A percentile compares a stretch with the other conserved stretches of the same genome.
phyloP scores from a whole-genome alignment of 192 early-diverging fungal species.

The Coemansia sp. region DNA sequence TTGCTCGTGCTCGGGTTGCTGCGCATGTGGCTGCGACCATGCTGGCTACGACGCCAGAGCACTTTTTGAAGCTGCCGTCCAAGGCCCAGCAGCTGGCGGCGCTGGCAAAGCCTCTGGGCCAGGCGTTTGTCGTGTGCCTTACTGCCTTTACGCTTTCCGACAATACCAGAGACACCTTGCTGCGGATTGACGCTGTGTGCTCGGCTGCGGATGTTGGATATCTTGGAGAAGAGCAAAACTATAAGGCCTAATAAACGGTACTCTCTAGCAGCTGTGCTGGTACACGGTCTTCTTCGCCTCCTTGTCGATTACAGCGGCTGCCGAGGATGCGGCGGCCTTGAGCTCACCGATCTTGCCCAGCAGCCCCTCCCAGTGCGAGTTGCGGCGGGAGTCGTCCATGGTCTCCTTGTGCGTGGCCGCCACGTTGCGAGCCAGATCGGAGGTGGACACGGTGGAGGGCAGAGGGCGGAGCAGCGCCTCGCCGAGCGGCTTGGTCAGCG shows the following conservation, averaged over 20 bases:
- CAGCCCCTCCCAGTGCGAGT: constrained; percentile 31
- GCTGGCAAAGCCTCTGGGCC: constrained; percentile 17
- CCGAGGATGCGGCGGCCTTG: not conserved
- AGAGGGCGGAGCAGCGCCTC: constrained; percentile 38
- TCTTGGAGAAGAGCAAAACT: not conserved
- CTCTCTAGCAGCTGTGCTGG: constrained; percentile 33
- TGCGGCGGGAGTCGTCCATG: constrained; percentile 16
- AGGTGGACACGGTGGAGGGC: constrained; percentile 19
- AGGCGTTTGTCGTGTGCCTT: constrained; percentile 29
- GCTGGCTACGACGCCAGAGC: constrained; percentile 22
- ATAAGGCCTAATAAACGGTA: not conserved
- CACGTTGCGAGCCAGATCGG: constrained; percentile 29
- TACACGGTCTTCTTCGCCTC: constrained; percentile 24
- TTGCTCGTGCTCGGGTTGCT: not conserved
- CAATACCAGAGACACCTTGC: not conserved
- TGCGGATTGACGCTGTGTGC: constrained; percentile 39
- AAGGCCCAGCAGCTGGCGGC: constrained; percentile 15
- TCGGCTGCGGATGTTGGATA: constrained; percentile 19
- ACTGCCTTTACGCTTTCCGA: constrained; percentile 1
- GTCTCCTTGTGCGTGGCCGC: constrained; percentile 8
- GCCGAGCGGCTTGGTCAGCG: constrained; percentile 25
- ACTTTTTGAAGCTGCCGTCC: constrained; percentile 33
- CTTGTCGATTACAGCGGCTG: constrained; percentile 4
- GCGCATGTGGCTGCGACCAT: constrained; percentile 15
- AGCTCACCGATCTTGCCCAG: constrained; percentile 39